A percentile compares a stretch with the other conserved stretches of the same genome.
Evolutionary conservation across 768 basidiomycete species (phyloP).

Genomic region (Pleurotus tuber-regium): DNA sequence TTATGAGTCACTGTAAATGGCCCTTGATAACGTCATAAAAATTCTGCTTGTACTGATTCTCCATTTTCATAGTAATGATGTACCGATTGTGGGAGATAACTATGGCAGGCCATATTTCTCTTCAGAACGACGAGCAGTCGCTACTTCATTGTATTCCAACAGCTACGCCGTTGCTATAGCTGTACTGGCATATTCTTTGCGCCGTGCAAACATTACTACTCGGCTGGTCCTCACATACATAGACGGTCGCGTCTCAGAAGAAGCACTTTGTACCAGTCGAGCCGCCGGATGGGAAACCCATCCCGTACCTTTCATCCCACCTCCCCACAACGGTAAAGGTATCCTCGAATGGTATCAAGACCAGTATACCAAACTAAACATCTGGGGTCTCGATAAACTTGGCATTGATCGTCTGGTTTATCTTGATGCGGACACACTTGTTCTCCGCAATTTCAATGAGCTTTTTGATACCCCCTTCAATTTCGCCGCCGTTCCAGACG

Average conservation of each 20-base stretch:
- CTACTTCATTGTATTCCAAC: constrained; percentile 30
- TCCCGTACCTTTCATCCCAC: constrained; percentile 26
- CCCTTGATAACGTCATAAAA: background rate
- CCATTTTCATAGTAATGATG: background rate
- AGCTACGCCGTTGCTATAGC: constrained; percentile 26
- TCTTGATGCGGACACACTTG: constrained; percentile 33
- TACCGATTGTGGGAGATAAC: background rate
- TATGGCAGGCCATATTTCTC: background rate
- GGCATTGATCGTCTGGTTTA: constrained; percentile 28
- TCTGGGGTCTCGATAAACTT: constrained; percentile 29
- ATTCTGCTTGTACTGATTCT: background rate
- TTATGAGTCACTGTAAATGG: background rate
- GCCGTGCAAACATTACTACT: constrained; percentile 22
- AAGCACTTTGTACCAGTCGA: constrained; percentile 27
- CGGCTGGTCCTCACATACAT: constrained; percentile 30
- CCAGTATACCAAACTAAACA: constrained; percentile 33
- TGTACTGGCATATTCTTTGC: constrained; percentile 28
- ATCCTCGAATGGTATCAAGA: constrained; percentile 27
- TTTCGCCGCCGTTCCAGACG: constrained; percentile 32
- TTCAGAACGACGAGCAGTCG: constrained; percentile 18
- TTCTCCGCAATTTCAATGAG: constrained; percentile 29
- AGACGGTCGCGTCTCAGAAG: constrained; percentile 24
- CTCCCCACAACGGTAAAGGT: constrained; percentile 26
- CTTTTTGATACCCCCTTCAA: constrained; percentile 29
- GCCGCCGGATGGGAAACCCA: constrained; percentile 27